Percentiles rank a stretch among this genome's conserved stretches.
These are phyloP conservation scores for Hymenoscyphus occultus DNA, from an alignment of 2,329 filamentous ascomycete genomes.

Conservation along the genomic window DNA sequence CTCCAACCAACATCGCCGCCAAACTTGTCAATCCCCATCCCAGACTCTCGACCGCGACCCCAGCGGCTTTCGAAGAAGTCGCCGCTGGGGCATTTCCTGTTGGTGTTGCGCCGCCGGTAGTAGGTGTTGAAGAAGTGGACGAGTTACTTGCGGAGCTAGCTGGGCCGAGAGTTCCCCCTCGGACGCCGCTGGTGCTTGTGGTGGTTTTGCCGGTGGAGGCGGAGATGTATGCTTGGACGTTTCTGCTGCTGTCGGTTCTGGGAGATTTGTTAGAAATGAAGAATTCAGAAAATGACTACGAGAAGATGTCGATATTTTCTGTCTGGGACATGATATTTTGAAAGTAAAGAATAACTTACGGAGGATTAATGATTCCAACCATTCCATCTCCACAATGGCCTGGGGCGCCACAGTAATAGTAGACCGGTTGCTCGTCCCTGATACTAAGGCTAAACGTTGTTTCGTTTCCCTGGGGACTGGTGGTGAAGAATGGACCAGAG, in stretches of 20 bases:
- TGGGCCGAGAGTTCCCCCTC: conserved; percentile 3
- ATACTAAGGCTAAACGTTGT: conserved; percentile 43
- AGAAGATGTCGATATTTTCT: no score
- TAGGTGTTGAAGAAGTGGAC: neutral
- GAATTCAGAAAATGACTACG: neutral
- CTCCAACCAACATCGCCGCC: neutral
- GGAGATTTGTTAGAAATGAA: neutral
- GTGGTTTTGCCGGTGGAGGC: conserved; percentile 5
- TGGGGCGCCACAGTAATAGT: conserved; percentile 42
- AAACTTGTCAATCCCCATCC: neutral
- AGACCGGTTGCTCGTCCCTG: conserved; percentile 41
- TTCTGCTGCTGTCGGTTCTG: conserved; percentile 8
- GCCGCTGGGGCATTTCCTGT: neutral
- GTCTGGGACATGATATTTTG: no score
- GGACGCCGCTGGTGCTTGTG: neutral
- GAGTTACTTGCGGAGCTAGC: neutral
- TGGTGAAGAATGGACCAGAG: conserved; percentile 26
- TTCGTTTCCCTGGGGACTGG: conserved; percentile 21
- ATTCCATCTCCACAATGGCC: conserved; percentile 44
- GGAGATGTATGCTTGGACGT: conserved; percentile 2
- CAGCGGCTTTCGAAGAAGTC: neutral
- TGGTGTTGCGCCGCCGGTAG: neutral
- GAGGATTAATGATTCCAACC: conserved; percentile 44
- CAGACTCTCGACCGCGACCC: neutral
- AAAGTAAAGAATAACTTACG: conserved; percentile 27